Conservation (phyloP, 1,139 yeast genomes). For the Tardiomyces digboiensis region DNA sequence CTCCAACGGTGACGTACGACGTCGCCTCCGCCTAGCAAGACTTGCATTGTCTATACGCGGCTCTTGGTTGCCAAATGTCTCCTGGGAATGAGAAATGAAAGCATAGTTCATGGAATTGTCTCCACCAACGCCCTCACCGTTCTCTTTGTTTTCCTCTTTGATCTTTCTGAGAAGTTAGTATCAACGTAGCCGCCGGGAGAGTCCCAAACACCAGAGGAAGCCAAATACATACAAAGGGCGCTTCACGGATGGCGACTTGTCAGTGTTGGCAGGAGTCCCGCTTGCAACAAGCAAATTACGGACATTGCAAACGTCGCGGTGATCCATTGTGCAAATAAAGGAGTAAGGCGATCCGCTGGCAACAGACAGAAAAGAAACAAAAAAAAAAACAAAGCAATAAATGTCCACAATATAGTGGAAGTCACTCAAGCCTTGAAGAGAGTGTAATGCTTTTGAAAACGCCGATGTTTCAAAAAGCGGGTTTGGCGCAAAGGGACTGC, state of each 20-base stretch:
- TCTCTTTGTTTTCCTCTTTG: background rate
- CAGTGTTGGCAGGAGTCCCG: background rate
- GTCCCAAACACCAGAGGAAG: no score
- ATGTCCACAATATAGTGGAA: no score
- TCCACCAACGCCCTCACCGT: background rate
- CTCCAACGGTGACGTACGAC: constrained; percentile 90
- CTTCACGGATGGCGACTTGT: no score
- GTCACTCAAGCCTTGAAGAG: no score
- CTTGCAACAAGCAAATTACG: background rate
- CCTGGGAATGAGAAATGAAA: constrained; percentile 80
- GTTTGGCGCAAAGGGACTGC: background rate
- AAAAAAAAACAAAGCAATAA: background rate
- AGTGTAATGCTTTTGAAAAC: no score
- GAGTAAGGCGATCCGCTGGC: no score
- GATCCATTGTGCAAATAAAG: background rate
- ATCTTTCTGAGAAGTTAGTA: no score
- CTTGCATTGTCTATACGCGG: constrained; percentile 87
- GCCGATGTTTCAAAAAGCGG: no score
- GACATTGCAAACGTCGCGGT: background rate
- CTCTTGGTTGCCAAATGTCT: constrained; percentile 74
- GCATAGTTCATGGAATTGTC: constrained; percentile 42
- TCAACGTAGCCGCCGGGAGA: no score
- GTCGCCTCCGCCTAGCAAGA: constrained; percentile 83
- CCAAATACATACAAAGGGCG: no score
- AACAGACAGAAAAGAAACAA: no score